These are phyloP conservation scores for Melocanna baccifera DNA, from an alignment of 176 grass and related monocot species.

Conservation along the genomic window DNA sequence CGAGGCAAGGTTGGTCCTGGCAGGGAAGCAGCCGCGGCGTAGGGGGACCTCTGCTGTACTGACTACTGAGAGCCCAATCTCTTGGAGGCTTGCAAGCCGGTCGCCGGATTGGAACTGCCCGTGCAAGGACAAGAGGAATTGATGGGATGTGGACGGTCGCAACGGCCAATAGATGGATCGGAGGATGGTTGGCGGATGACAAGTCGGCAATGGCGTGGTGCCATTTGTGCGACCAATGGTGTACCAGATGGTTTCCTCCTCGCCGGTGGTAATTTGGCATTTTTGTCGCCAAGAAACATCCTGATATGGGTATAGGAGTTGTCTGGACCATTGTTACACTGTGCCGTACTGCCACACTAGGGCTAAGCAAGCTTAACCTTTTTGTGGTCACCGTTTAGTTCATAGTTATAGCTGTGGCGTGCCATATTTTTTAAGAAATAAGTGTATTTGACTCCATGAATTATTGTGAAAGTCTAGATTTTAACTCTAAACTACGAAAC, in stretches of 20 bases:
- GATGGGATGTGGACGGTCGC: slow-evolving; percentile 1
- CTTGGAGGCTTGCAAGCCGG: too few species aligned
- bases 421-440: too few species aligned
- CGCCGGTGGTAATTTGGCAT: not conserved
- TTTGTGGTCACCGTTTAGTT: too few species aligned
- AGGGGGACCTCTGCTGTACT: not conserved
- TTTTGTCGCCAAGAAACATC: not conserved
- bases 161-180: not conserved
- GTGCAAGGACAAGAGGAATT: slow-evolving; percentile 8
- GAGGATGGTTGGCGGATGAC: not conserved
- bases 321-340: not conserved
- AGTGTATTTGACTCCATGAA: too few species aligned
- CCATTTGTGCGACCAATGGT: slow-evolving; percentile 17
- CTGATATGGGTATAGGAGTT: not conserved
- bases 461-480: too few species aligned
- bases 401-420: too few species aligned
- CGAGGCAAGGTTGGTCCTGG: slow-evolving; percentile 1
- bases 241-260: not conserved
- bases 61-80: not conserved
- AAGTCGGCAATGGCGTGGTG: not conserved
- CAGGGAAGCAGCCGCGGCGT: not conserved
- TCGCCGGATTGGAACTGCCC: not conserved
- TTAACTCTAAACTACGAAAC: too few species aligned
- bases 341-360: not conserved
- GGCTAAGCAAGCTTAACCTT: not conserved